Evolutionary conservation across 2,329 filamentous ascomycete genomes (phyloP), one percentile per base, ranked within the genome.

Genomic region (Aspergillus latus): DNA sequence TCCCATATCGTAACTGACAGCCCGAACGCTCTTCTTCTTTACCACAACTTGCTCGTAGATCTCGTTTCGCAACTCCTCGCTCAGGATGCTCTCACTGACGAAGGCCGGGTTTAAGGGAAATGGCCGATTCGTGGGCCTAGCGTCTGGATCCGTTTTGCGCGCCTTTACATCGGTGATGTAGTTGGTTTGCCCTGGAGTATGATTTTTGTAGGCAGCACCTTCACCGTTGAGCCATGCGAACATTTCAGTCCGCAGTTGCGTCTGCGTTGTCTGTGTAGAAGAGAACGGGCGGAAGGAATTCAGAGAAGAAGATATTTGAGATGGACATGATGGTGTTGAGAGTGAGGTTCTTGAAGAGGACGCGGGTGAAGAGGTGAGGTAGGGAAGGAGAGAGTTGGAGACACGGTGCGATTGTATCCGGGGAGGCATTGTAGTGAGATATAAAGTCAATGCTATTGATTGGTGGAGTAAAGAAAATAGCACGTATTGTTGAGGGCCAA

Each of bases 91-190:
- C 71, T 89, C 81, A 66, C 87, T 90, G 61, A 80, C 75, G 74
- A 93, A 97, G 26, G 81, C 70, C 4, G 76, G 77, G 72, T 96
- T 96, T 48, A 84, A 70, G 0, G 91, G 91, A 62, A 94, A 96
- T 0, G 90, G 90, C 58, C 71, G 80, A 66, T 28, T 46, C 13
- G n/a, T 7, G 10, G 30, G n/a, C 5, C 2, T 10, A 26, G 9
- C 32, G 11, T 9, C 30, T 9, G 45, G 32, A n/a, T 4, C 40
- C 3, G 7, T 39, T 4, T 16, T 21, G 26, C 63, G 56, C 5
- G 62, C 49, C 32, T 59, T 59, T 40, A 64, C 40, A n/a, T 59
- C 49, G 8, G 54, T 66, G 21, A 72, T 44, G 53, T 71, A 74
- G 57, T 72, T 73, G 36, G 66, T 69, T 43, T 59, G 37, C 5